These are phyloP conservation scores for Torulaspora maleeae DNA, from an alignment of 805 yeast species.

Conservation along the genomic window DNA sequence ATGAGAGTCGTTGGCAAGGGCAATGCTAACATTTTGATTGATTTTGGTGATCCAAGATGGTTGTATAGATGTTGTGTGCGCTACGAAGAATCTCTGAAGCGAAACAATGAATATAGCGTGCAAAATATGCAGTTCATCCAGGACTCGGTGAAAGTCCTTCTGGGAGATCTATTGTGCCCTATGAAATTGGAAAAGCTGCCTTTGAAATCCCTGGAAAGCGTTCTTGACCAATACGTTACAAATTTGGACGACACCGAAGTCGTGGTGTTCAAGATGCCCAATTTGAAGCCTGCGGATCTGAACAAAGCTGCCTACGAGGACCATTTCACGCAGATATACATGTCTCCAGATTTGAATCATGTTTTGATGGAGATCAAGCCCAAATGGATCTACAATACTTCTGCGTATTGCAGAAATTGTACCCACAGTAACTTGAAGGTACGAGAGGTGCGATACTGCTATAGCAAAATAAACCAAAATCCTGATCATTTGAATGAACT, in stretches of 20 bases:
- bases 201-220: not conserved
- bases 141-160: constrained; percentile 9
- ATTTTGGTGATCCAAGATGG: constrained; percentile 12
- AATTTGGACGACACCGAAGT: constrained; percentile 14
- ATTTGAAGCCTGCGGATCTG: constrained; percentile 13
- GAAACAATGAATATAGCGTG: constrained; percentile 23
- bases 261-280: constrained; percentile 18
- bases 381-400: constrained; percentile 28
- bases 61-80: constrained; percentile 29
- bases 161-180: constrained; percentile 13
- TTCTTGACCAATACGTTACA: constrained; percentile 5
- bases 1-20: constrained; percentile 26
- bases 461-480: constrained; percentile 14
- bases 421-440: constrained; percentile 24
- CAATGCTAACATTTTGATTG: constrained; percentile 28
- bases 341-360: not conserved
- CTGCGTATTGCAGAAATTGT: constrained; percentile 31
- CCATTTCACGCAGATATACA: constrained; percentile 26
- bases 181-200: constrained; percentile 15
- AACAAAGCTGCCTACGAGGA: constrained; percentile 13
- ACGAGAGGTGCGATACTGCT: constrained; percentile 25
- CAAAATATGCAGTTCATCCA: constrained; percentile 20
- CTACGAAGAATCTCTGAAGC: constrained; percentile 11
- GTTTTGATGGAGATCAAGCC: constrained; percentile 33
- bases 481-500: constrained; percentile 12